These are phyloP conservation scores for Suhomyces anneliseae DNA, from an alignment of 1,139 yeast species.

Conservation along the genomic window DNA sequence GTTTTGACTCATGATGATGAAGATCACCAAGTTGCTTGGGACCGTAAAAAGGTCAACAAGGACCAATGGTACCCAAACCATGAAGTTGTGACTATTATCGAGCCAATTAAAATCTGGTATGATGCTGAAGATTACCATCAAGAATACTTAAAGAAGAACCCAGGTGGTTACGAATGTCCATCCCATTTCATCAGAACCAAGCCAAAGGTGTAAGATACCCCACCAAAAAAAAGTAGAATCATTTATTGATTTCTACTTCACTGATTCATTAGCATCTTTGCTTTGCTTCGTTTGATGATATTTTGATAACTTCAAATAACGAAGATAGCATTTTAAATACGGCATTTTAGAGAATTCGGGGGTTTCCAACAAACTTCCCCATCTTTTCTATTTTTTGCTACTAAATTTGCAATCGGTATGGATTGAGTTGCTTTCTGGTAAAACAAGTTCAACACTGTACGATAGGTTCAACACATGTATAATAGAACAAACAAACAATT, in stretches of 20 bases:
- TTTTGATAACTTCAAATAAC: too few species aligned
- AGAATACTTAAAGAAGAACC: constrained; percentile 72
- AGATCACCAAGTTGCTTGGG: constrained; percentile 29
- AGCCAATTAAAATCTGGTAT: constrained; percentile 67
- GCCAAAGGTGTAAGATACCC: constrained; percentile 21
- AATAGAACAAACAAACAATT: constrained; percentile 5
- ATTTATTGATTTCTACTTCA: neutral
- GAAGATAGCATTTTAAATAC: too few species aligned
- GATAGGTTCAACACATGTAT: constrained; percentile 14
- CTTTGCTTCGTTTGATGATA: too few species aligned
- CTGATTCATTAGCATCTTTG: too few species aligned
- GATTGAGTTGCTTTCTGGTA: constrained; percentile 1
- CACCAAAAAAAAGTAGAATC: neutral
- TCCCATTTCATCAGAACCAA: constrained; percentile 56
- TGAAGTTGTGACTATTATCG: constrained; percentile 60
- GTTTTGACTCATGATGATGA: constrained; percentile 61
- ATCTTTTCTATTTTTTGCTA: too few species aligned
- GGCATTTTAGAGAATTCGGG: too few species aligned
- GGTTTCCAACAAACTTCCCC: too few species aligned
- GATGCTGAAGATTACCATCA: constrained; percentile 97
- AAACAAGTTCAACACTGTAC: constrained; percentile 10
- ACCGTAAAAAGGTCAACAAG: constrained; percentile 33
- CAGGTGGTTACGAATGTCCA: constrained; percentile 86
- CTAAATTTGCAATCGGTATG: neutral
- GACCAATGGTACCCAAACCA: constrained; percentile 46